These are phyloP conservation scores for Beauveria sp. DNA, from an alignment of 2,329 filamentous ascomycete genomes.

Conservation along the genomic window DNA sequence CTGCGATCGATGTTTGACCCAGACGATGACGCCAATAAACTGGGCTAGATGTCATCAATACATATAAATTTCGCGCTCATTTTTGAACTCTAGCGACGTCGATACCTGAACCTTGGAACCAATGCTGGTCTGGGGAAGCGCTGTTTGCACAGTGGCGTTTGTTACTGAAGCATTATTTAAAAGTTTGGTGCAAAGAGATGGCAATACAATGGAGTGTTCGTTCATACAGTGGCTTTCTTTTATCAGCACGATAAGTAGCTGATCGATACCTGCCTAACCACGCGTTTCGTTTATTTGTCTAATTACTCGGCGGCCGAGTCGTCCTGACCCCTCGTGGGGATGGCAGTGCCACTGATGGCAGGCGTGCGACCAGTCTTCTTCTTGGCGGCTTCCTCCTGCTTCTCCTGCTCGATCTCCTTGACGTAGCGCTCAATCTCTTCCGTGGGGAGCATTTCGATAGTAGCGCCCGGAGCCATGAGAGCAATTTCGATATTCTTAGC, in stretches of 20 bases:
- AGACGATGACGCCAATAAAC: conserved; percentile 62
- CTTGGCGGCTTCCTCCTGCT: conserved; percentile 96
- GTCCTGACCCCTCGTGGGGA: conserved; percentile 57
- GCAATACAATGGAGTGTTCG: conserved; percentile 12
- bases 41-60: conserved; percentile 49
- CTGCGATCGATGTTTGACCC: conserved; percentile 67
- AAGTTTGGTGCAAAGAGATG: not conserved
- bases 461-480: conserved; percentile 89
- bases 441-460: conserved; percentile 85
- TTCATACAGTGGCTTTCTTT: conserved; percentile 18
- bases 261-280: conserved; percentile 5
- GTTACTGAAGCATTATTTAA: not conserved
- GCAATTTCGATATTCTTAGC: conserved; percentile 99
- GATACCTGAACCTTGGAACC: not conserved
- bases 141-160: not conserved
- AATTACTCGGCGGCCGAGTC: conserved; percentile 28
- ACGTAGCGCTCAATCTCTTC: conserved; percentile 97
- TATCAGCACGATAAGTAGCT: conserved; percentile 20
- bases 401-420: conserved; percentile 98
- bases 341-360: conserved; percentile 63
- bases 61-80: not conserved
- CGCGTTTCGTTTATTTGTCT: conserved; percentile 15
- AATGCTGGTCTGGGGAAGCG: not conserved
- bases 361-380: conserved; percentile 79
- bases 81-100: not conserved